Evolutionary conservation across 129 eudicot species (phyloP), one percentile per base, ranked within the genome.

Genomic region (Escallonia rubra): DNA sequence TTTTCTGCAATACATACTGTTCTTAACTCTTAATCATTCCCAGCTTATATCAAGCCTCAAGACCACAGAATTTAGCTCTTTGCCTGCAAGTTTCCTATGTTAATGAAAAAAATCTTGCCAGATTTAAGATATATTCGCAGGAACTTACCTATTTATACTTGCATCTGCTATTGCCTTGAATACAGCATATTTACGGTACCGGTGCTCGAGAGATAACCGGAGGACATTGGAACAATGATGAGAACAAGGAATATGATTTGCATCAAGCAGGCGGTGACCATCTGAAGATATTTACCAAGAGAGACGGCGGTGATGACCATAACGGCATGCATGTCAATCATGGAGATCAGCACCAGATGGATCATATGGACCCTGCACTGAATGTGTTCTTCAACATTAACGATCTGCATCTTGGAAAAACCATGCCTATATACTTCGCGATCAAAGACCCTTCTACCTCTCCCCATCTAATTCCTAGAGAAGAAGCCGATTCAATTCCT

Each of bases 361-460:
- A 41, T 43, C 77, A 57, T 55, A 70, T 72, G 63, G 89, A 90
- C 63, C 95, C 94, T 64, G 78, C 86, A 67, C 67, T 78, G 6
- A 76, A 58, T 3, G 90, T 91, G 46, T 91, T 91, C 85, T 88
- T 91, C 76, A 68, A 63, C 4, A 71, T 75, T 39, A 43, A 81
- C 2, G 88, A 79, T 68, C 83, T 91, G 14, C 74, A 85, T 74
- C 58, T 23, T 2, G 91, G 94, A 10, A 77, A 85, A n/a, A 70
- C 61, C 2, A 79, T 91, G 72, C 73, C 75, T 2, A 69, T 91
- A 43, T 88, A 71, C 74, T 91, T 91, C 69, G 79, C 86, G n/a
- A 53, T 12, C 40, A 83, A 59, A n/a, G 84, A 83, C 42, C 80
- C 87, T 15, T 79, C 73, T 3, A 66, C 74, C 10, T 73, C 90